phyloP scores from a whole-genome alignment of 78 protist genomes.

The Pigoraptor vietnamica region DNA sequence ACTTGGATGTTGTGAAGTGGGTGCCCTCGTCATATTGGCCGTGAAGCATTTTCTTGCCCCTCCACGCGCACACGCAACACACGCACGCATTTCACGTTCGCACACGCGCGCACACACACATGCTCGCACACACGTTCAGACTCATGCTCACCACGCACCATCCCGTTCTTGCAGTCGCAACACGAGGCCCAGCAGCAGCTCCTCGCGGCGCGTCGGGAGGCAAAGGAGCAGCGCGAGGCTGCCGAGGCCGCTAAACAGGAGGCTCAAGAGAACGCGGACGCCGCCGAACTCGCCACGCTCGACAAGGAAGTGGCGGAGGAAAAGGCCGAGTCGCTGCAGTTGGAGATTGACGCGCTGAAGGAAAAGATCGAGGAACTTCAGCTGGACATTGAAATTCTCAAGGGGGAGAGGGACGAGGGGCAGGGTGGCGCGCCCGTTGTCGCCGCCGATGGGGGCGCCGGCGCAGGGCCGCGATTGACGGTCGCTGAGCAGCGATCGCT shows the following conservation, averaged over 20 bases:
- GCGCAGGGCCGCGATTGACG: background rate
- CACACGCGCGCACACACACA: no score
- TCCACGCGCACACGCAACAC: no score
- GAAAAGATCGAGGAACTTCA: background rate
- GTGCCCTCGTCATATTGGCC: no score
- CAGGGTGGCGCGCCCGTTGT: background rate
- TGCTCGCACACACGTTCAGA: no score
- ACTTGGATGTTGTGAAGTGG: background rate
- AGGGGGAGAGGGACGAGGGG: background rate
- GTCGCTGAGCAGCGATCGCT: background rate
- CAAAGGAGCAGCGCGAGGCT: background rate
- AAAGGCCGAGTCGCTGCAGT: background rate
- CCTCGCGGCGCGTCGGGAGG: background rate
- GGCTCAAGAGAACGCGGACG: background rate
- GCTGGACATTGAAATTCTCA: background rate
- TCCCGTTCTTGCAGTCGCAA: background rate
- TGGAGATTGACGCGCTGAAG: background rate
- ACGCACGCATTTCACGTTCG: no score
- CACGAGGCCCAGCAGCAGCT: background rate
- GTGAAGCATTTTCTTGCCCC: no score
- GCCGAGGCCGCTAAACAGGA: background rate
- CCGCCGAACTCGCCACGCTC: background rate
- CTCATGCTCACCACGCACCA: no score
- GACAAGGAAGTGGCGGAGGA: slow-evolving; percentile 12
- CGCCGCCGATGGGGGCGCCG: background rate